phyloP scores from a whole-genome alignment of 2,329 filamentous ascomycete species.

The Xylariaceae sp. region DNA sequence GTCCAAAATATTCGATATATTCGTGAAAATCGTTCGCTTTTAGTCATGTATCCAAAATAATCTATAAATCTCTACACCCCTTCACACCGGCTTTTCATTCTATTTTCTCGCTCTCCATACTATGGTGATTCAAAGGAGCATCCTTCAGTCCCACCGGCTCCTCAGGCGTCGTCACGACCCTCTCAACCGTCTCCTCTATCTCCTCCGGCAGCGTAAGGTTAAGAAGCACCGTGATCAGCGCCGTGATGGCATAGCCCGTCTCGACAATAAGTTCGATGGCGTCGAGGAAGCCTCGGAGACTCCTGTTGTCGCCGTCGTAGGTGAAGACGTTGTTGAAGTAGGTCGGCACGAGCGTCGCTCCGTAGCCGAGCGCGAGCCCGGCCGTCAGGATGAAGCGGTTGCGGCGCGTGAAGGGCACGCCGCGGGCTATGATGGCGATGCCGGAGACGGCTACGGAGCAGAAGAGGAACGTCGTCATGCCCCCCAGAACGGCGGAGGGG shows the following conservation, averaged over 20 bases:
- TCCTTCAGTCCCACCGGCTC: constrained; percentile 23
- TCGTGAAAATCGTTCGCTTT: no score
- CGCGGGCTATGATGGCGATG: constrained; percentile 74
- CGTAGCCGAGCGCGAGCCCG: constrained; percentile 74
- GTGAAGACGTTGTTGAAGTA: constrained; percentile 78
- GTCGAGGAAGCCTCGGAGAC: constrained; percentile 75
- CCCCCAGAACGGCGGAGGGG: constrained; percentile 69
- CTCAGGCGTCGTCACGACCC: no score
- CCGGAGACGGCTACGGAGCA: constrained; percentile 78
- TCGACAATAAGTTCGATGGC: constrained; percentile 76
- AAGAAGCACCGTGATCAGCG: constrained; percentile 73
- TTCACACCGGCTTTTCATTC: no score
- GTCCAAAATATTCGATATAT: no score
- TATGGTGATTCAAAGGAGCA: neutral
- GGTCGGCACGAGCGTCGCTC: constrained; percentile 68
- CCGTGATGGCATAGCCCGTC: constrained; percentile 78
- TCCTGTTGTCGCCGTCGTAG: constrained; percentile 71
- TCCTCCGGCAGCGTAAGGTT: constrained; percentile 79
- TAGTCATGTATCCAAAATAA: no score
- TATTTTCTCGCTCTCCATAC: constrained; percentile 22
- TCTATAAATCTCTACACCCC: no score
- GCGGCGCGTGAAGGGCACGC: constrained; percentile 76
- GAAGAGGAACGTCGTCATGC: constrained; percentile 84
- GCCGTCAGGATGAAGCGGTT: constrained; percentile 84
- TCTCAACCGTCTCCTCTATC: constrained; percentile 62